Base-by-base conservation (phyloP, 2,329 filamentous ascomycete genomes). In the Herpotrichia juniperi region DNA sequence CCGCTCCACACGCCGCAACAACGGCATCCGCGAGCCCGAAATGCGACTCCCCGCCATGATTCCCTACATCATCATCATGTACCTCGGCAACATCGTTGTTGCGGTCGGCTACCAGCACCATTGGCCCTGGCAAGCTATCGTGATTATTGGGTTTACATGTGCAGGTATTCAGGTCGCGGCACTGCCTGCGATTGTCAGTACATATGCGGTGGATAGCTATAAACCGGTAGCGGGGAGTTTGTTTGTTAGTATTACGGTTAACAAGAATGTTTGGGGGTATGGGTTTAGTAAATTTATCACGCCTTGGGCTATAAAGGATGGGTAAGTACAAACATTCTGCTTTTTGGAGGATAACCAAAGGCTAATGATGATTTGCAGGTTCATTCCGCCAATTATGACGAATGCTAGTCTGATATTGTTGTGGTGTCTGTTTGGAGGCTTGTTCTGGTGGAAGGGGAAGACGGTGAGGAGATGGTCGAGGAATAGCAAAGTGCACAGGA, bases 251-350 rank as follows among this genome's bases (percentile, higher is more conserved):
- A 81, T 85, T 57, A 87, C 84, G 0, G 83, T 87, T 40, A 85
- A 85, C 62, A 87, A 87, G 74, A 87, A 87, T 50, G 48, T 86
- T 0, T 86, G 83, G 82, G 84, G 84, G 1, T 87, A 85, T 63
- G 83, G 83, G 0, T 82, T 86, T 57, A 74, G 74, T 44, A 81
- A 83, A 48, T 83, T 83, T 56, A 80, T 83, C 52, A 83, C 80
- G 1, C 71, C 74, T 0, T 86, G 82, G 82, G 74, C 76, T 7
- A 22, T 32, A 6, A 14, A 24, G 8, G 42, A 30, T 44, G 42
- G 42, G 42, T 37, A 37, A 19, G 34, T 37, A 7, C 7, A 28
- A 12, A 6, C 21, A 5, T 7, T 4, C 14, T 6, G 4, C 34
- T 5, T 19, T 19, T 17, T 7, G 26, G 26, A 28, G 12, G 26